Evolutionary conservation across 164 flowering plant genomes (phyloP), one percentile per base, ranked within the genome.

Genomic region (Magnolia kwangsiensis): DNA sequence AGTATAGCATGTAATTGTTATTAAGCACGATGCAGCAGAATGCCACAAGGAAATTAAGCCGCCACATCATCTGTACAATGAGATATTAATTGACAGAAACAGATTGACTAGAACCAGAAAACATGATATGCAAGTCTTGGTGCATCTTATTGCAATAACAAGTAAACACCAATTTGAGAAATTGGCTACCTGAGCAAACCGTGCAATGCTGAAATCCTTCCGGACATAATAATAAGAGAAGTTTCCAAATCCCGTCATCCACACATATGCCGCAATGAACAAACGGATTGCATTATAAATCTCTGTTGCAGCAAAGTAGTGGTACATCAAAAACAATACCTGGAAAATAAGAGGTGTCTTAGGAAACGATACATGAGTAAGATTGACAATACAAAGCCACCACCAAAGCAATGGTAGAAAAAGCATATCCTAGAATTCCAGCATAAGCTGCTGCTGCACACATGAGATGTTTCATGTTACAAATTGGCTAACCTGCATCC

Each of bases 211-310:
- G 81, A 96, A 96, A 87, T 96, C 99, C 78, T 96, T 96, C 67
- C 93, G 89, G 63, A 94, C 79, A 72, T 94, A 96, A 80, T 96
- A 96, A 79, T 96, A 96, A 1, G 99, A 96, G 77, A 96, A 96
- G 82, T 96, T 96, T 20, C 97, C 97, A 84, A 96, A 96, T 72
- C 99, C 99, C 77, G 99, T 94, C 99, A 96, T 93, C 98, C 98
- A 93, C 65, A 94, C 99, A 83, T 96, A 96, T 55, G 90, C 94
- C 84, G 99, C 97, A 83, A 96, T 94, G 72, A 94, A 92, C 37
- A 96, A 23, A 14, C 99, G 88, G 21, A 94, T 92, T 58, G 98
- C 97, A 84, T 96, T 96, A 71, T 94, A 96, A 7, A 94, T 86
- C 80, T 96, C 99, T 29, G 89, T 68, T 67, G 99, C 99, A 63